Conservation (phyloP, 805 yeast genomes). For the Zygoascus bituminiphila region DNA sequence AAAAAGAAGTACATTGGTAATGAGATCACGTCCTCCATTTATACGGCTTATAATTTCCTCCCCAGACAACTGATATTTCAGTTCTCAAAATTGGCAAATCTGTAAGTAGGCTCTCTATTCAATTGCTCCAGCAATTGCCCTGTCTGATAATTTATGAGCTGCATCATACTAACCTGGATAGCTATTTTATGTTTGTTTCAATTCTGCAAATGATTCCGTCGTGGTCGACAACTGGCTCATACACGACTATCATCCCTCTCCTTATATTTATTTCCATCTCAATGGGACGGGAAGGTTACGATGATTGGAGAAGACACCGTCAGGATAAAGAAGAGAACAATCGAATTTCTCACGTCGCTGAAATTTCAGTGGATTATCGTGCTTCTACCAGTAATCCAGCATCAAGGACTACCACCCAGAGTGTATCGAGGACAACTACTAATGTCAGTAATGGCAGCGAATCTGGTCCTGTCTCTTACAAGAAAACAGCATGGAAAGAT, state of each 20-base stretch:
- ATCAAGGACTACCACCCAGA: neutral
- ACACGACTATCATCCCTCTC: constrained; percentile 87
- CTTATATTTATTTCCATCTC: constrained; percentile 81
- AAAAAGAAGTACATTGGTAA: constrained; percentile 55
- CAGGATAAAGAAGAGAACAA: constrained; percentile 82
- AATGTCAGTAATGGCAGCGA: neutral
- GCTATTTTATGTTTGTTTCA: constrained; percentile 79
- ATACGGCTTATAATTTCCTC: constrained; percentile 67
- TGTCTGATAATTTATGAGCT: too few relatives aligned
- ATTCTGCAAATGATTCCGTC: constrained; percentile 92
- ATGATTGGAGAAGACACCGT: constrained; percentile 80
- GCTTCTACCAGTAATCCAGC: neutral
- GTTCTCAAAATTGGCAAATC: constrained; percentile 85
- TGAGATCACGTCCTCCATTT: constrained; percentile 76
- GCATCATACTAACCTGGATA: constrained; percentile 3
- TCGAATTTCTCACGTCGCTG: constrained; percentile 38
- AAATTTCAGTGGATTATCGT: constrained; percentile 16
- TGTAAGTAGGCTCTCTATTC: constrained; percentile 29
- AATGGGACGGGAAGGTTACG: constrained; percentile 86
- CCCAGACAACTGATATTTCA: constrained; percentile 89
- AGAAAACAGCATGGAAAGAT: constrained; percentile 56
- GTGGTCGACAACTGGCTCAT: constrained; percentile 96
- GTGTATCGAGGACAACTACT: neutral
- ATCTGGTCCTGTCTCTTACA: constrained; percentile 23
- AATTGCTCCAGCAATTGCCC: neutral